A percentile compares a stretch with the other conserved stretches of the same genome.
Conservation (phyloP, 2,329 filamentous ascomycete species). For the Cercospora zeina region DNA sequence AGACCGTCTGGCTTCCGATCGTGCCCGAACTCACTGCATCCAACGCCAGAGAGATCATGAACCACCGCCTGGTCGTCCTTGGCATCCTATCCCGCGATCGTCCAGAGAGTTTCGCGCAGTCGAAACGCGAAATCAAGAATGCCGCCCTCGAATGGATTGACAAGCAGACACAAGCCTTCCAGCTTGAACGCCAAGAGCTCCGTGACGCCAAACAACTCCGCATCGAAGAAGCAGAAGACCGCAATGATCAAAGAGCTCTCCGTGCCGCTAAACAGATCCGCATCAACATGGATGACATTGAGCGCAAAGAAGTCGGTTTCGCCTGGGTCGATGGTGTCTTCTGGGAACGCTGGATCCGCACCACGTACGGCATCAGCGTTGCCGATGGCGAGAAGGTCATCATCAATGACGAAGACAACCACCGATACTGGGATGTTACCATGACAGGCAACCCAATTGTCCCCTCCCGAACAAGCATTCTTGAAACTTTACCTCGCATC, state of each 20-base stretch:
- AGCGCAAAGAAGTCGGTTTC: constrained; percentile 86
- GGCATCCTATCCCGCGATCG: constrained; percentile 81
- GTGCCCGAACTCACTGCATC: constrained; percentile 89
- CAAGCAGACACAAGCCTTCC: constrained; percentile 86
- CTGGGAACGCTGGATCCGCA: constrained; percentile 95
- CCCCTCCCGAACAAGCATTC: constrained; percentile 82
- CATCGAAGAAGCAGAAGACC: constrained; percentile 94
- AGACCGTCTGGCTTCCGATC: constrained; percentile 90
- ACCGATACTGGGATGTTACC: constrained; percentile 91
- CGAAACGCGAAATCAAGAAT: constrained; percentile 88
- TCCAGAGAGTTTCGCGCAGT: constrained; percentile 72
- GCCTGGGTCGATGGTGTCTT: constrained; percentile 97
- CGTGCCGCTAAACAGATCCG: constrained; percentile 85
- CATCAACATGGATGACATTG: constrained; percentile 84
- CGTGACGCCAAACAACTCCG: constrained; percentile 92
- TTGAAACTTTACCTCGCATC: constrained; percentile 78
- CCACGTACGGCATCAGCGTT: constrained; percentile 90
- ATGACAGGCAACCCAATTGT: constrained; percentile 87
- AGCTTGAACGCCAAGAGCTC: constrained; percentile 88
- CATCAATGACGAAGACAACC: constrained; percentile 95
- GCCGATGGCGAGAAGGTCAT: constrained; percentile 87
- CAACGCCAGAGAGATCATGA: constrained; percentile 94
- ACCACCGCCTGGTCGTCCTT: constrained; percentile 89
- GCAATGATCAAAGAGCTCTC: constrained; percentile 82
- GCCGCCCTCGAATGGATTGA: constrained; percentile 98